These are phyloP conservation scores for Amphichorda felina DNA, from an alignment of 2,329 filamentous ascomycete species.

Conservation along the genomic window DNA sequence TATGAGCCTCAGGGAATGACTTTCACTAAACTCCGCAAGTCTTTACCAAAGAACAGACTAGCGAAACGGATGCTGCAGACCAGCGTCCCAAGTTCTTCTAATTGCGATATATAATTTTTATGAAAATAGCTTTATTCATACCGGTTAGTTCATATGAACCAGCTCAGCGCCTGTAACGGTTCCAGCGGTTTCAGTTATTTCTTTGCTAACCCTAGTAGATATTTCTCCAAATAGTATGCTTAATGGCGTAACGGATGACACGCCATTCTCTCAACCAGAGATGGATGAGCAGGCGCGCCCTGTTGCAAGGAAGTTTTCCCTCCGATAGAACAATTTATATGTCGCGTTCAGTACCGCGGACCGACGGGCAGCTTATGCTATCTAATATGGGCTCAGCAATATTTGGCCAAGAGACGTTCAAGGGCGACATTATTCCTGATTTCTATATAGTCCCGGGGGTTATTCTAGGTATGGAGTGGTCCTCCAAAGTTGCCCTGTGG, in stretches of 20 bases:
- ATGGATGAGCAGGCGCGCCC: constrained; percentile 2
- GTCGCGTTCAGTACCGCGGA: constrained; percentile 2
- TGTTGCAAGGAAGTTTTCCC: constrained; percentile 13
- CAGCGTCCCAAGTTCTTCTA: constrained; percentile 3
- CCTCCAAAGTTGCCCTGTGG: constrained; percentile 21
- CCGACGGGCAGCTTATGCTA: constrained; percentile 11
- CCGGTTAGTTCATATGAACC: constrained; percentile 1
- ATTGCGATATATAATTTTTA: constrained; percentile 4
- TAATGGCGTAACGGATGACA: constrained; percentile 4
- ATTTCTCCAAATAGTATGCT: constrained; percentile 5
- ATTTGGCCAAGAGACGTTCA: constrained; percentile 10
- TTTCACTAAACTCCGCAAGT: constrained; percentile 2
- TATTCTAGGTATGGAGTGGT: constrained; percentile 19
- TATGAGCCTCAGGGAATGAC: constrained; percentile 5
- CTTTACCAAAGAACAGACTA: constrained; percentile 2
- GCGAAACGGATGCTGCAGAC: constrained; percentile 2
- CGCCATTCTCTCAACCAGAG: constrained; percentile 2
- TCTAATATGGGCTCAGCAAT: constrained; percentile 18
- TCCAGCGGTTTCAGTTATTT: constrained; percentile 6
- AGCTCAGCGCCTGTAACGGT: too few relatives aligned
- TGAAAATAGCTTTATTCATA: constrained; percentile 4
- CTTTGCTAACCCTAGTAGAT: constrained; percentile 3
- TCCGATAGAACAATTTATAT: constrained; percentile 13
- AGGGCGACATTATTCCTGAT: constrained; percentile 18
- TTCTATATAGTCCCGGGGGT: constrained; percentile 21